Evolutionary conservation across 495 filamentous ascomycete species (phyloP), one percentile per base, ranked within the genome.

Genomic region (Eremomyces bilateralis): DNA sequence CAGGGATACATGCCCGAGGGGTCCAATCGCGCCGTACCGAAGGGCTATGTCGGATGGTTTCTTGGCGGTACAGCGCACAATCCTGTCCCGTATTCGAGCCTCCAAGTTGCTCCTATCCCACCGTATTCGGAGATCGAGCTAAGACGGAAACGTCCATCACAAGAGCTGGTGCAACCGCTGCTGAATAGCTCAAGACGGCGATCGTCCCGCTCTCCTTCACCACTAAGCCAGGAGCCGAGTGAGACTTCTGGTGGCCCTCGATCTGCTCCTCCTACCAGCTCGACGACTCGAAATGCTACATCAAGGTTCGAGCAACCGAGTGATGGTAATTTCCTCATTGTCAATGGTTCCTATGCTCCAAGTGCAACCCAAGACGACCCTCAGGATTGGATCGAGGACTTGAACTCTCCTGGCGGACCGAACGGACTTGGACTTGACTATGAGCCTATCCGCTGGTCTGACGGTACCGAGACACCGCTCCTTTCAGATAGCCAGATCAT

Each of bases 51-150:
- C 24, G n/a, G n/a, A n/a, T n/a, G n/a, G n/a, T n/a, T n/a, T 13
- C 6, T 27, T 27, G 24, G 8, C 6, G 24, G 13, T 6, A 27
- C 24, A 13, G 8, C 6, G 24, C 13, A 6, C 8, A 27, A 27
- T 13, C 13, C 24, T 27, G 24, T 6, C 54, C 4, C 62, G 59
- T 35, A 54, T 61, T 27, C 64, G 65, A 15, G 56, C 56, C 18
- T 43, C 54, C 16, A 52, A 55, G 41, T 64, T 21, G 52, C 59
- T 2, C 55, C 56, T n/a, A 41, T 67, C 15, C 53, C 66, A 1
- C 34, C 59, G 1, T 59, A 58, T 27, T 60, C 55, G 21, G 67
- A 68, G 15, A 38, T 67, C 13, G 46, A 58, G 3, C 48, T 61
- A 31, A 60, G 57, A 20, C 60, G 57, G 33, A 58, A 61, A 35